Evolutionary conservation across 2,329 filamentous ascomycete genomes (phyloP), one percentile per base, ranked within the genome.

Genomic region (Exophiala sp.): DNA sequence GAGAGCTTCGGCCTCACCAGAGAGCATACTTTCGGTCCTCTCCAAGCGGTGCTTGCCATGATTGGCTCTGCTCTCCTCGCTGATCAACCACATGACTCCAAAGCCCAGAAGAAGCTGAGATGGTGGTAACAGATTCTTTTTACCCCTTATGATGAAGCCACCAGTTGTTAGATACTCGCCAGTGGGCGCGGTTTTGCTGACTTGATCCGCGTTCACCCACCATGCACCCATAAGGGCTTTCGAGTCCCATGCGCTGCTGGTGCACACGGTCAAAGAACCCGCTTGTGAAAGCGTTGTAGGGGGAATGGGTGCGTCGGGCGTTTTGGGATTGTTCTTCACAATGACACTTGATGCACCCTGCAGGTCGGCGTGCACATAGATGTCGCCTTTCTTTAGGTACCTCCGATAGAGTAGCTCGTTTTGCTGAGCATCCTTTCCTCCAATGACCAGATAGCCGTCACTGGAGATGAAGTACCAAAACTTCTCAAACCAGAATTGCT

Each of bases 141-240:
- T 87, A 2, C 91, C 92, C 35, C 82, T 81, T 44, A 96, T 79
- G 70, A 86, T 83, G 68, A 99, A 96, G 59, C 83, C 83, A 14
- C 92, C 94, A 0, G 82, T 78, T 0, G 85, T 81, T 5, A 99
- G 72, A 63, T 89, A 92, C 62, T 95, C 91, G 20, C 92, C 92
- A 0, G 82, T 84, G 1, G 85, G 79, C 0, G 87, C 86, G 33
- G 84, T 89, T 72, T 97, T 97, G 8, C 88, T 90, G 0, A 99
- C 89, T 69, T 97, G 91, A 50, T 92, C 86, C 1, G 89, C 87
- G 58, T 86, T 85, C 0, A 95, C 92, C 94, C 94, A 99, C 87
- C 89, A 99, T 7, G 92, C 91, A 14, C 88, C 87, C 88, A 97
- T 95, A 12, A 90, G 84, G 7, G 92, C 92, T 70, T 99, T 99